Conservation (phyloP, 768 basidiomycete species). For the Leucogyrophana mollusca region DNA sequence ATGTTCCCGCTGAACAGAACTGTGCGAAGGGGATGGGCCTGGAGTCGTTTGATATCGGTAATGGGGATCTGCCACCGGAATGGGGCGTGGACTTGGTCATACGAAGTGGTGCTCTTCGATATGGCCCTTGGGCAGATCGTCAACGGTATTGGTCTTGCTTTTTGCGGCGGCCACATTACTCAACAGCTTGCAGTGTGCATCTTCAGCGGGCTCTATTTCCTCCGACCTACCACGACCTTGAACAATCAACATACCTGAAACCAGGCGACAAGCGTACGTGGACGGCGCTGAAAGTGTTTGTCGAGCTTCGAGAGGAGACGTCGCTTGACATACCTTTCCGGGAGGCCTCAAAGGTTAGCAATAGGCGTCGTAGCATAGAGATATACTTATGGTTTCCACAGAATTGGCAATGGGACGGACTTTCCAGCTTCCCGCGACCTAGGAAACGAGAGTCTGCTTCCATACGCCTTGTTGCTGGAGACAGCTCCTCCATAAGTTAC, state of each 20-base stretch:
- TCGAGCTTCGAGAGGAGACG: conserved; percentile 78
- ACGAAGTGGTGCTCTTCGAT: conserved; percentile 71
- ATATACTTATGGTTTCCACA: conserved; percentile 22
- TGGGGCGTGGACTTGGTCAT: conserved; percentile 90
- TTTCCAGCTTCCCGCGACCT: conserved; percentile 44
- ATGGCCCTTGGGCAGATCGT: conserved; percentile 97
- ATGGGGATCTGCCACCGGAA: conserved; percentile 85
- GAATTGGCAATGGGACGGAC: conserved; percentile 94
- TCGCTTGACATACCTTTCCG: conserved; percentile 85
- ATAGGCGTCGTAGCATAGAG: background rate
- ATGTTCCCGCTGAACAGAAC: conserved; percentile 49
- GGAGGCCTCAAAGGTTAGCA: conserved; percentile 78
- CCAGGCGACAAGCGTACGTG: conserved; percentile 83
- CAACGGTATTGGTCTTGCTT: conserved; percentile 57
- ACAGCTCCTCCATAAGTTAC: conserved; percentile 84
- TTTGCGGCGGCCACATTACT: conserved; percentile 1
- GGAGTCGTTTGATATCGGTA: conserved; percentile 72
- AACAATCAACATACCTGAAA: conserved; percentile 54
- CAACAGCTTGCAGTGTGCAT: conserved; percentile 47
- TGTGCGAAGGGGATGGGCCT: conserved; percentile 29
- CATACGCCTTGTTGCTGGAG: conserved; percentile 72
- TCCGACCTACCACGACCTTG: conserved; percentile 63
- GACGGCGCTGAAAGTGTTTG: conserved; percentile 75
- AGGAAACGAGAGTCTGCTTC: conserved; percentile 65
- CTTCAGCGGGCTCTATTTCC: conserved; percentile 87